Base-by-base conservation (phyloP, 2,329 filamentous ascomycete genomes). In the Pestalotiopsis sp. region DNA sequence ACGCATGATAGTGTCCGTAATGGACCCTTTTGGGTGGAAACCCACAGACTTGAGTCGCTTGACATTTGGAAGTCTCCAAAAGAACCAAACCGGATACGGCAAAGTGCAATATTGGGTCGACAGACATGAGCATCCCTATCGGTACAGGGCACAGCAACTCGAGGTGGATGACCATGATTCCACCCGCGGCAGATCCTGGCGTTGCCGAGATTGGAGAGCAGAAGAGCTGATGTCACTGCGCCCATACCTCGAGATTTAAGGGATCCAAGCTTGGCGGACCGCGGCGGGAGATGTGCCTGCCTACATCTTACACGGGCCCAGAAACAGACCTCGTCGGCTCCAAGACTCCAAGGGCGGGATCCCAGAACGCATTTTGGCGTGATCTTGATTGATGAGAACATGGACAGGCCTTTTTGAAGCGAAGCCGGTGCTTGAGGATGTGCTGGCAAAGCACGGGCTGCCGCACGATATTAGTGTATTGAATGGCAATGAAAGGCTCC, bases 201-300 rank as follows among this genome's bases (percentile, higher is more conserved):
- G 66, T 70, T 59, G 56, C 69, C 69, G 69, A 70, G 56, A 70
- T 66, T 66, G 69, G 41, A 39, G 61, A 68, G 56, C 17, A 64
- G 20, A 23, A 14, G 57, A 67, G 49, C 59, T 68, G 66, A 70
- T 68, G 67, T 68, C 69, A 70, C 63, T 36, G 58, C 20, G 31
- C 23, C 27, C n/a, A 68, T 69, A 38, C 56, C 61, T 66, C 20
- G 45, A 49, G 52, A 59, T 23, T 45, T 20, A 65, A 49, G 45
- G 20, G 27, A 49, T 14, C 60, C 67, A 38, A 65, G 52, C 61
- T 68, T 52, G 39, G 45, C 65, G 68, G 63, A 56, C 69, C 66
- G 65, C 66, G 20, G 66, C 69, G 69, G 66, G 69, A 70, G 66
- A 70, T 70, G 65, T 41, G n/a, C 65, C 36, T 52, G 20, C 45